Conservation (phyloP, 768 basidiomycete species). For the Tylopilus subfusipes region DNA sequence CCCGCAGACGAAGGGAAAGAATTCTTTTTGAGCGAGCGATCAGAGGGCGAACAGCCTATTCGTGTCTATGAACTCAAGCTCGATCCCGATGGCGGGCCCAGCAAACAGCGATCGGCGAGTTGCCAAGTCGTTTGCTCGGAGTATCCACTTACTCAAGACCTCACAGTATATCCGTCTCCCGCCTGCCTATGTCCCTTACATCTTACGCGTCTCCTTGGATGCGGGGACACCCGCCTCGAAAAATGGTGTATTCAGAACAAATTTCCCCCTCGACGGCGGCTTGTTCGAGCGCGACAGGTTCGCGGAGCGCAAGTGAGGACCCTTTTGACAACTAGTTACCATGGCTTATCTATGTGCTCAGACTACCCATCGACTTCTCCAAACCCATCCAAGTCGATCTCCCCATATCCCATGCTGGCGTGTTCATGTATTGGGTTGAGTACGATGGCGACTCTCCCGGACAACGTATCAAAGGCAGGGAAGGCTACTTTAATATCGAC, state of each 20-base stretch:
- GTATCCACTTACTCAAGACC: constrained; percentile 10
- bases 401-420: constrained; percentile 94
- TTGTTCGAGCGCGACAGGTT: constrained; percentile 73
- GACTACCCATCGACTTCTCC: constrained; percentile 80
- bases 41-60: constrained; percentile 58
- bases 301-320: constrained; percentile 67
- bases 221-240: constrained; percentile 88
- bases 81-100: constrained; percentile 88
- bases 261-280: constrained; percentile 94
- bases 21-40: constrained; percentile 66
- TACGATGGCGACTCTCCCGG: constrained; percentile 64
- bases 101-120: constrained; percentile 78
- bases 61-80: constrained; percentile 83
- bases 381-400: constrained; percentile 93
- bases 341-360: constrained; percentile 32
- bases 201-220: constrained; percentile 86
- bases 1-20: constrained; percentile 91
- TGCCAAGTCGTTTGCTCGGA: background rate
- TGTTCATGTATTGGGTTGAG: constrained; percentile 94
- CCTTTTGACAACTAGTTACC: background rate
- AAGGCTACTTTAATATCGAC: constrained; percentile 96
- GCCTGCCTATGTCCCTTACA: constrained; percentile 83
- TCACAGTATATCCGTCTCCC: constrained; percentile 92
- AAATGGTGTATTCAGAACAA: constrained; percentile 92
- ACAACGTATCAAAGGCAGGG: constrained; percentile 71